Conservation (phyloP, 192 early-diverging fungal species). For the Funneliformis geosporum region DNA sequence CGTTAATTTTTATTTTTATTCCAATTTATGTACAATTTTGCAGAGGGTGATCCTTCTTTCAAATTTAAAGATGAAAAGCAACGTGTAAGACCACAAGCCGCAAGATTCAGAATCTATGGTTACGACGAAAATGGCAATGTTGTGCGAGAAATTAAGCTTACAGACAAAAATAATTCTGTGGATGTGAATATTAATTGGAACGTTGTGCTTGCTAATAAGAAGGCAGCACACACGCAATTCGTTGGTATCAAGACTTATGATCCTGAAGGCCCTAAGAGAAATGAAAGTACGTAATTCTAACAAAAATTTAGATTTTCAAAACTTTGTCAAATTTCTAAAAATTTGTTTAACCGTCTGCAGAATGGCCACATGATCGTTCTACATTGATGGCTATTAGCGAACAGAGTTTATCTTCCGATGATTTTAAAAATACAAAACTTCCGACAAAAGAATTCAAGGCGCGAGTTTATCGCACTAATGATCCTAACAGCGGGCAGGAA, state of each 20-base stretch:
- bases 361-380: conserved; percentile 8
- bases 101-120: conserved; percentile 27
- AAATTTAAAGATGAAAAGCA: background rate
- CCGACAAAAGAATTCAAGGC: background rate
- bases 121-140: background rate
- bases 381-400: conserved; percentile 3
- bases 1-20: no score
- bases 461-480: conserved; percentile 14
- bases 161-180: background rate
- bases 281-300: background rate
- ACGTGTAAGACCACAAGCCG: conserved; percentile 21
- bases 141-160: background rate
- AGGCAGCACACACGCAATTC: conserved; percentile 11
- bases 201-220: conserved; percentile 28
- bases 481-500: background rate
- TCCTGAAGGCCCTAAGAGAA: background rate
- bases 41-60: conserved; percentile 9
- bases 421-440: background rate
- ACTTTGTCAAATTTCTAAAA: background rate
- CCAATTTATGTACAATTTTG: background rate
- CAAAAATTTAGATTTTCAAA: background rate
- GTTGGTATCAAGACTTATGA: background rate
- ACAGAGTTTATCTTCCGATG: background rate
- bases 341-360: conserved; percentile 1
- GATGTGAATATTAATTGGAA: conserved; percentile 10